Evolutionary conservation across 2,329 filamentous ascomycete genomes (phyloP).

Genomic region (Fusarium fujikuroi): DNA sequence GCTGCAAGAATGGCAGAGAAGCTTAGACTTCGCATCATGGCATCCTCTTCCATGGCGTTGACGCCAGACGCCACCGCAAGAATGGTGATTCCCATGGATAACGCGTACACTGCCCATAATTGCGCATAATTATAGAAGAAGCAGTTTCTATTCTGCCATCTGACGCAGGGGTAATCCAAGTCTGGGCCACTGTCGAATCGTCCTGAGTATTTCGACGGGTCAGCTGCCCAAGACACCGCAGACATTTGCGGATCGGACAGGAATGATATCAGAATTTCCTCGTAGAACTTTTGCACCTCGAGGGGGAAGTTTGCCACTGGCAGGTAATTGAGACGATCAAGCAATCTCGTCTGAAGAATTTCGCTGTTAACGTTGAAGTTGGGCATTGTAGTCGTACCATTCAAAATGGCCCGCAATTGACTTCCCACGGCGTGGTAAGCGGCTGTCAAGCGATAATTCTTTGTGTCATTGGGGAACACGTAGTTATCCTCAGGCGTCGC

Average conservation of each 20-base stretch:
- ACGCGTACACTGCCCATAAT: constrained; percentile 39
- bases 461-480: constrained; percentile 27
- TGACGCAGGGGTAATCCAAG: constrained; percentile 29
- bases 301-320: constrained; percentile 29
- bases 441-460: constrained; percentile 33
- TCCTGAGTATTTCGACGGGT: constrained; percentile 31
- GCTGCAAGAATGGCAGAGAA: constrained; percentile 44
- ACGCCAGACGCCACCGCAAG: constrained; percentile 33
- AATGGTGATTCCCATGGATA: constrained; percentile 38
- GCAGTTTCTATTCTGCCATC: constrained; percentile 33
- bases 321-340: constrained; percentile 38
- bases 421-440: constrained; percentile 40
- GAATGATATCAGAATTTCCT: constrained; percentile 42
- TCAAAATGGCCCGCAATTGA: constrained; percentile 31
- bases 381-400: constrained; percentile 41
- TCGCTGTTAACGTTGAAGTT: constrained; percentile 30
- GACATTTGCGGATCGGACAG: constrained; percentile 43
- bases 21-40: constrained; percentile 39
- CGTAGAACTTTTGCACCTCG: constrained; percentile 39
- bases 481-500: constrained; percentile 37
- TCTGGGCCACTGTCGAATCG: constrained; percentile 1
- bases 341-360: constrained; percentile 34
- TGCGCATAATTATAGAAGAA: constrained; percentile 37
- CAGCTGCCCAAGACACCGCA: constrained; percentile 39
- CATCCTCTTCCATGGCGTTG: constrained; percentile 38